Percentiles rank a stretch among this genome's conserved stretches.
These are phyloP conservation scores for Castanea sativa DNA, from an alignment of 306 rosid species.

Conservation along the genomic window DNA sequence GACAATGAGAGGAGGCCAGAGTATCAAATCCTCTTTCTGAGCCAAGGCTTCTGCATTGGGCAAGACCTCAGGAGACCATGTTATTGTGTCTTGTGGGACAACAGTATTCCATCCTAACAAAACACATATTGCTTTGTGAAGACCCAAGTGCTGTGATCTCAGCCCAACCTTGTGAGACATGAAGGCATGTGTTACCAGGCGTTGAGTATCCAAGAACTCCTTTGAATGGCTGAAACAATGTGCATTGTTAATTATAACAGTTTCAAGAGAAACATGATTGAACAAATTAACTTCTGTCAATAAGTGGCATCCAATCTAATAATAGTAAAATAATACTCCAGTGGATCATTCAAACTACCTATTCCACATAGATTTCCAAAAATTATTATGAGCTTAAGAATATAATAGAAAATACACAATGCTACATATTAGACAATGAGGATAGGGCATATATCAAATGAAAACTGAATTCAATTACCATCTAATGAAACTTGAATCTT, in stretches of 20 bases:
- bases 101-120: slow-evolving; percentile 88
- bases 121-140: slow-evolving; percentile 86
- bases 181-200: slow-evolving; percentile 87
- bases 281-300: background rate
- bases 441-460: background rate
- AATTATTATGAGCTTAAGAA: background rate
- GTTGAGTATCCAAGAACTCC: slow-evolving; percentile 90
- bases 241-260: background rate
- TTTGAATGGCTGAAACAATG: slow-evolving; percentile 67
- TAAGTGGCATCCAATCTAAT: background rate
- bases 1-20: slow-evolving; percentile 86
- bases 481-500: background rate
- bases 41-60: slow-evolving; percentile 62
- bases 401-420: background rate
- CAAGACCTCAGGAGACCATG: slow-evolving; percentile 82
- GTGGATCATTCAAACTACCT: background rate
- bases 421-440: background rate
- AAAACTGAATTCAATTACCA: background rate
- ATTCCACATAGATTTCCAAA: background rate
- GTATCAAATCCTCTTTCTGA: slow-evolving; percentile 90
- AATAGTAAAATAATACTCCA: background rate
- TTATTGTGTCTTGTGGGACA: slow-evolving; percentile 66
- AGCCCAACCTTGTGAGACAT: slow-evolving; percentile 87
- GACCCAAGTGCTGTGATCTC: slow-evolving; percentile 80
- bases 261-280: background rate